Evolutionary conservation across 2,329 filamentous ascomycete genomes (phyloP).

Genomic region (Sclerotinia glacialis): DNA sequence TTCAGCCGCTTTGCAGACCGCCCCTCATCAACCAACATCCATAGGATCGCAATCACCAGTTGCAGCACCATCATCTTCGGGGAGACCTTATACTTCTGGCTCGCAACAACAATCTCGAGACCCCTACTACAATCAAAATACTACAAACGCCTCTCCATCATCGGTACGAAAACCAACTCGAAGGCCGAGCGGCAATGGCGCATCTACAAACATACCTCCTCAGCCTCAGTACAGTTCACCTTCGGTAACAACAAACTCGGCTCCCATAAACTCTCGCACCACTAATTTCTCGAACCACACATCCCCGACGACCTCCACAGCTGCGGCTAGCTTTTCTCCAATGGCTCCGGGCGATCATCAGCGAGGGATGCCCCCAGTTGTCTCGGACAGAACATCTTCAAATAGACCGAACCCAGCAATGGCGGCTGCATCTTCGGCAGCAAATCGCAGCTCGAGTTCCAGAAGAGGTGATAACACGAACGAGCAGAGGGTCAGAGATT

Average conservation of each 20-base stretch:
- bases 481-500: constrained; percentile 29
- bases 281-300: constrained; percentile 37
- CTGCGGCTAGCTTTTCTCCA: constrained; percentile 38
- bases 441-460: constrained; percentile 30
- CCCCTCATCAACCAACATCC: constrained; percentile 52
- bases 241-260: constrained; percentile 27
- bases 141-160: constrained; percentile 46
- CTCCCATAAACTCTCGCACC: constrained; percentile 26
- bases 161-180: constrained; percentile 52
- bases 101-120: constrained; percentile 54
- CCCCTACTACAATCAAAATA: constrained; percentile 48
- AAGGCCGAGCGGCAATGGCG: constrained; percentile 52
- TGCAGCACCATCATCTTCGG: constrained; percentile 45
- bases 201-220: constrained; percentile 36
- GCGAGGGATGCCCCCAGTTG: constrained; percentile 65
- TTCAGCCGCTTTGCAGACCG: constrained; percentile 61
- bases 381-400: constrained; percentile 79
- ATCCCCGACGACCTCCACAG: constrained; percentile 45
- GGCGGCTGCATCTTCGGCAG: constrained; percentile 31
- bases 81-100: constrained; percentile 53
- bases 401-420: constrained; percentile 45
- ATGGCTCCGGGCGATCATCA: constrained; percentile 48
- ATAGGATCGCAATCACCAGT: constrained; percentile 49
- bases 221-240: constrained; percentile 37
- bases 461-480: constrained; percentile 29